A percentile compares a stretch with the other conserved stretches of the same genome.
phyloP scores from a whole-genome alignment of 2,329 filamentous ascomycete genomes.

The Corinectria fuckeliana region DNA sequence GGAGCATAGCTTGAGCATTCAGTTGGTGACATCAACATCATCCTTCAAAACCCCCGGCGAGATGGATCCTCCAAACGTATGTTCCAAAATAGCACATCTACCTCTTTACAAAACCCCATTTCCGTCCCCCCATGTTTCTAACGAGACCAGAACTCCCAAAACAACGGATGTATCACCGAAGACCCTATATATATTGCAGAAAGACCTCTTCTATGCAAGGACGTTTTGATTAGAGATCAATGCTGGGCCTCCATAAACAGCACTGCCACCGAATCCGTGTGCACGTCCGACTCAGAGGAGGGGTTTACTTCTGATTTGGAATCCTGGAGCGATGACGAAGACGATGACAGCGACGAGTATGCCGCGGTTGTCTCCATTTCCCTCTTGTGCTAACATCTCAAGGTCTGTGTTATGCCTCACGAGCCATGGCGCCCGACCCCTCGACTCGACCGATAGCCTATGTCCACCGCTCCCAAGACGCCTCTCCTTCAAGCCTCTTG shows the following conservation, averaged over 20 bases:
- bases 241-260: slow-evolving; percentile 7
- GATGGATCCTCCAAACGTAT: not conserved
- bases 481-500: slow-evolving; percentile 19
- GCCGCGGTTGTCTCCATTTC: not conserved
- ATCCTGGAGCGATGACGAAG: slow-evolving; percentile 29
- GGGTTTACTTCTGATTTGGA: slow-evolving; percentile 30
- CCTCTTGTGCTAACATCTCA: not conserved
- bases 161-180: not conserved
- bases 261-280: slow-evolving; percentile 18
- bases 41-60: not conserved
- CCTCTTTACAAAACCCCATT: not conserved
- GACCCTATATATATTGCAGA: not conserved
- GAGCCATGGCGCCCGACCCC: slow-evolving; percentile 14
- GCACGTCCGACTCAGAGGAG: slow-evolving; percentile 31
- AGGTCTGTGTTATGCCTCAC: slow-evolving; percentile 26
- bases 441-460: slow-evolving; percentile 12
- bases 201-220: slow-evolving; percentile 8
- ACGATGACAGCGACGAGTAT: slow-evolving; percentile 34
- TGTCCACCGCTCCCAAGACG: slow-evolving; percentile 14
- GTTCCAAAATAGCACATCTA: not conserved
- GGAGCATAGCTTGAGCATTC: not conserved
- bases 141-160: not conserved
- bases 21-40: not conserved
- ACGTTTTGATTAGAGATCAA: not conserved
- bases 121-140: not conserved